These are phyloP conservation scores for Umbelopsis sp. DNA, from an alignment of 192 early-diverging fungal species.

Conservation along the genomic window DNA sequence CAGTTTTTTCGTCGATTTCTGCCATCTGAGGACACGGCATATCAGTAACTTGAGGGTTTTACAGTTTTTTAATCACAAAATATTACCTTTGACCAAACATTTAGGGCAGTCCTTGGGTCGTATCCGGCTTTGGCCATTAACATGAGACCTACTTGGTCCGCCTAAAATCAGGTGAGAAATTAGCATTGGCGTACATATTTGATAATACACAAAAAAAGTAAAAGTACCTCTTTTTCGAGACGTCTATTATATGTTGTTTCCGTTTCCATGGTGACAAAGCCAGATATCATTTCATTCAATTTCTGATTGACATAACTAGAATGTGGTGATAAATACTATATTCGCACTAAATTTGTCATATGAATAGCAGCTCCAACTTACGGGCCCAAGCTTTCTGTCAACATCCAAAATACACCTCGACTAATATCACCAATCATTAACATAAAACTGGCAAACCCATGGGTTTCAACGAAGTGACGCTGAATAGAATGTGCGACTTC, in stretches of 20 bases:
- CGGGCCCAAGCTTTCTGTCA: conserved; percentile 43
- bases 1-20: conserved; percentile 27
- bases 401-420: conserved; percentile 42
- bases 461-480: conserved; percentile 56
- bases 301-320: conserved; percentile 30
- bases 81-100: conserved; percentile 46
- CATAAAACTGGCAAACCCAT: conserved; percentile 54
- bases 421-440: conserved; percentile 51
- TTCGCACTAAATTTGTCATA: background rate
- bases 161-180: conserved; percentile 32
- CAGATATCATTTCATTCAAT: conserved; percentile 30
- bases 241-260: conserved; percentile 36
- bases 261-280: conserved; percentile 24
- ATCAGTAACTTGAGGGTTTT: background rate
- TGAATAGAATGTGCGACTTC: conserved; percentile 62
- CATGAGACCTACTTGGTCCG: conserved; percentile 52
- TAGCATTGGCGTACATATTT: background rate
- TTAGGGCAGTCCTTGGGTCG: conserved; percentile 51
- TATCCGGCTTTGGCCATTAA: conserved; percentile 62
- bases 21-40: conserved; percentile 33
- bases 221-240: conserved; percentile 45
- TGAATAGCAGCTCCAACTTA: background rate
- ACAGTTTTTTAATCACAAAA: background rate
- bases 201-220: background rate
- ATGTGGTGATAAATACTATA: background rate